Conservation (phyloP, 2,329 filamentous ascomycete genomes). For the Colletotrichum cuscutae region DNA sequence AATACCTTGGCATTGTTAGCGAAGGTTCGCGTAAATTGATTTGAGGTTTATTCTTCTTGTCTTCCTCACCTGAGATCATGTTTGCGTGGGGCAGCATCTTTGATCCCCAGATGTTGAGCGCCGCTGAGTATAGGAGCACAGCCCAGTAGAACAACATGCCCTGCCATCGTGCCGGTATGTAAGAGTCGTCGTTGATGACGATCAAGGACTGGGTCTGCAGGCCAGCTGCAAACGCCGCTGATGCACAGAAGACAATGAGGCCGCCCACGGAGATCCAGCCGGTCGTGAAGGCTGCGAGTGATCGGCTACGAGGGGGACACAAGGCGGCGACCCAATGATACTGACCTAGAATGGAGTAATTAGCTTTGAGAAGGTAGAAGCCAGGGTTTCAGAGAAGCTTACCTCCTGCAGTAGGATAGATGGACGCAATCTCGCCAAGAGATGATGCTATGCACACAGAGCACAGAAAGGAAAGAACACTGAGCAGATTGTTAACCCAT, state of each 20-base stretch:
- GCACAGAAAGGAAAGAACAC: constrained; percentile 53
- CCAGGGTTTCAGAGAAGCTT: not conserved
- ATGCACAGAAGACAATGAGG: constrained; percentile 55
- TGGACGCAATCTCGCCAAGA: constrained; percentile 51
- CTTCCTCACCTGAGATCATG: constrained; percentile 29
- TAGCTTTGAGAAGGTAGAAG: not conserved
- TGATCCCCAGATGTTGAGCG: constrained; percentile 54
- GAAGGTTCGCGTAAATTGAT: no score
- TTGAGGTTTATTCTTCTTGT: not conserved
- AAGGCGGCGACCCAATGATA: constrained; percentile 58
- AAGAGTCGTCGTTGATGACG: constrained; percentile 51
- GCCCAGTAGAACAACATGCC: constrained; percentile 60
- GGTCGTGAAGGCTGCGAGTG: constrained; percentile 51
- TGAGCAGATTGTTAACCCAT: constrained; percentile 36
- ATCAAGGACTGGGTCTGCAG: constrained; percentile 55
- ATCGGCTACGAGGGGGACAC: constrained; percentile 44
- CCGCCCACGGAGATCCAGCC: constrained; percentile 59
- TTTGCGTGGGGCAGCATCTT: constrained; percentile 50
- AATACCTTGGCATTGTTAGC: constrained; percentile 15
- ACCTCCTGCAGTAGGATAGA: constrained; percentile 48
- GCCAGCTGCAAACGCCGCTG: constrained; percentile 56
- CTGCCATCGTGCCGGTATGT: constrained; percentile 53
- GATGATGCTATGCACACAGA: constrained; percentile 50
- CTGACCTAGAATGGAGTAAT: constrained; percentile 44
- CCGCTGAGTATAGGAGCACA: constrained; percentile 48